Conservation (phyloP, 1,139 yeast genomes). For the Debaryomycetaceae sp. region DNA sequence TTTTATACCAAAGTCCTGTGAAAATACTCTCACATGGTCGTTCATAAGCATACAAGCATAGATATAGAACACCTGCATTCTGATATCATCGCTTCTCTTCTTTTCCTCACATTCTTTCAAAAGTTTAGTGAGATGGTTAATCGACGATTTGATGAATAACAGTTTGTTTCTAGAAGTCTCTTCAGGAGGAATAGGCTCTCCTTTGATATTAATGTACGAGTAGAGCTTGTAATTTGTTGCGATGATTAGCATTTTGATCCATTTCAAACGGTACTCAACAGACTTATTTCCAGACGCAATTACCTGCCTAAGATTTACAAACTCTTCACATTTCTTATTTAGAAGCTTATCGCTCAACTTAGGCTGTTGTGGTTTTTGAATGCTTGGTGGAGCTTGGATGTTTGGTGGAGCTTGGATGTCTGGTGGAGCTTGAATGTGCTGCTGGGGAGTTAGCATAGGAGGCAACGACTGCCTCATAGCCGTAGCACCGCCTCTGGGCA, state of each 20-base stretch:
- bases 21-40: constrained; percentile 28
- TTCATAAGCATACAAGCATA: constrained; percentile 41
- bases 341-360: constrained; percentile 12
- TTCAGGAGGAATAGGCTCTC: constrained; percentile 35
- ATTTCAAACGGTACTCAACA: constrained; percentile 39
- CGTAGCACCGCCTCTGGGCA: neutral
- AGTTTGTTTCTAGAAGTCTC: constrained; percentile 31
- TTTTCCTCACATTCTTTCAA: constrained; percentile 33
- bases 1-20: constrained; percentile 37
- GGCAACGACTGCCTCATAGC: neutral
- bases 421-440: too few species aligned
- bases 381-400: too few species aligned
- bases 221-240: constrained; percentile 42
- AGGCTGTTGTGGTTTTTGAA: too few species aligned
- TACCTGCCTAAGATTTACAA: constrained; percentile 30
- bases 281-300: constrained; percentile 47
- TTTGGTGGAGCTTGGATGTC: too few species aligned
- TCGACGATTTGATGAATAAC: constrained; percentile 38
- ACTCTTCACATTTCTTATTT: constrained; percentile 33
- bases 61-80: constrained; percentile 30
- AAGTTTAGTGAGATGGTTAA: constrained; percentile 38
- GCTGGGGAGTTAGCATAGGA: neutral
- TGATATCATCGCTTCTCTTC: constrained; percentile 20
- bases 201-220: constrained; percentile 43
- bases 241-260: constrained; percentile 44